These are phyloP conservation scores for Collybia mongolica DNA, from an alignment of 768 basidiomycete genomes.

Conservation along the genomic window DNA sequence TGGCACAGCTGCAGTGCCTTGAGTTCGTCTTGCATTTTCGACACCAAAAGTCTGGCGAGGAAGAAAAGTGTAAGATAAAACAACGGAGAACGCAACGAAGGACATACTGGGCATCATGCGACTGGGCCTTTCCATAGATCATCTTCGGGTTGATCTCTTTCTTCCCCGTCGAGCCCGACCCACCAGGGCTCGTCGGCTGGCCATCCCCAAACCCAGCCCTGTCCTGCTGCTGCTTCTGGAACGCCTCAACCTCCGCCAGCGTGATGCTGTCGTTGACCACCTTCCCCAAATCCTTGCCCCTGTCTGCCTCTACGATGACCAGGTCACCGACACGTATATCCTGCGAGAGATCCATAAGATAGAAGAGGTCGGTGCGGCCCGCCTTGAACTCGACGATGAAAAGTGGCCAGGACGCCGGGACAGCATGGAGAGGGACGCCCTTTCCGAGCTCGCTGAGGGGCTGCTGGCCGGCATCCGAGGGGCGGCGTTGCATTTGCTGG, in stretches of 20 bases:
- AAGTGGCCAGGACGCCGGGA: conserved; percentile 84
- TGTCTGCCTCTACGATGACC: conserved; percentile 96
- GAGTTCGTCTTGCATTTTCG: conserved; percentile 87
- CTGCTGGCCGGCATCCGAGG: conserved; percentile 33
- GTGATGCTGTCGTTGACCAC: conserved; percentile 91
- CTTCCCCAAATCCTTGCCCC: conserved; percentile 91
- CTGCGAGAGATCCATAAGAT: conserved; percentile 64
- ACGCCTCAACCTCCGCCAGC: conserved; percentile 85
- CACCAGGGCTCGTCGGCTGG: conserved; percentile 30
- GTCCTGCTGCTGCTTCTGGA: conserved; percentile 79
- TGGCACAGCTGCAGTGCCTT: conserved; percentile 92
- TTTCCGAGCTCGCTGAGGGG: conserved; percentile 70
- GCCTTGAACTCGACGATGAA: conserved; percentile 99
- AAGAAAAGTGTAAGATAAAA: conserved; percentile 4
- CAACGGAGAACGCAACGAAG: conserved; percentile 5
- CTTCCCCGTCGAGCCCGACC: conserved; percentile 40
- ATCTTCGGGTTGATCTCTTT: conserved; percentile 97
- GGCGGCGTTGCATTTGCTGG: conserved; percentile 38
- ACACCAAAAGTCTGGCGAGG: conserved; percentile 57
- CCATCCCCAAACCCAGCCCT: conserved; percentile 33
- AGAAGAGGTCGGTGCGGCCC: conserved; percentile 92
- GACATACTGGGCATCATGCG: conserved; percentile 74
- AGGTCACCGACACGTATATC: conserved; percentile 82
- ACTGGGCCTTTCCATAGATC: conserved; percentile 87
- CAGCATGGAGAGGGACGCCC: conserved; percentile 82